Base-by-base conservation (phyloP, 73 alveolate genomes). In the Effrenium voratum region DNA sequence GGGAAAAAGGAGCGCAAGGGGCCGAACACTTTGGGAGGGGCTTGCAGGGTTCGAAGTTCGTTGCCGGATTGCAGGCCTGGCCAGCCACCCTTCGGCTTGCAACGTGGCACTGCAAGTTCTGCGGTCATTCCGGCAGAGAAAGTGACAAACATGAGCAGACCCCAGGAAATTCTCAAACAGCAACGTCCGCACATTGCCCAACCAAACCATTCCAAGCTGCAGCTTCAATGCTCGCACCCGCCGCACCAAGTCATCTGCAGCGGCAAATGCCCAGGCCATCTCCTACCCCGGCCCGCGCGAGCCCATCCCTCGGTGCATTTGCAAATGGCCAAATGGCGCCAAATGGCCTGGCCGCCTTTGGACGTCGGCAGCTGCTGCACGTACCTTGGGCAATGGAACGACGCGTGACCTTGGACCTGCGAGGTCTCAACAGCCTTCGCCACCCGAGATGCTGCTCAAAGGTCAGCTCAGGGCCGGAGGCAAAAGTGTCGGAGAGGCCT, bases 391-490 rank as follows among this genome's bases (percentile, higher is more conserved):
- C 22, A n/a, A n/a, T n/a, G n/a, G n/a, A n/a, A n/a, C n/a, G n/a
- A n/a, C n/a, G n/a, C n/a, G n/a, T n/a, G n/a, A n/a, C n/a, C n/a
- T n/a, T n/a, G n/a, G n/a, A n/a, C n/a, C n/a, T n/a, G n/a, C n/a
- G n/a, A n/a, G n/a, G n/a, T n/a, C n/a, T n/a, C n/a, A n/a, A n/a
- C n/a, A n/a, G n/a, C n/a, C n/a, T n/a, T n/a, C n/a, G n/a, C 63
- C 63, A 8, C 38, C 41, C 79, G 38, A 66, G 34, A 8, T 16
- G 60, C 98, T 91, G 98, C 98, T 91, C 98, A 36, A 91, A 91
- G 73, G 98, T 80, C 90, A 91, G 82, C 79, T 91, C 98, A 2
- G 98, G 98, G 1, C 98, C 98, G 1, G 98, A 91, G 40, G 90
- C 90, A 6, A 91, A 91, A 43, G 88, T 32, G 84, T 88, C 98